Evolutionary conservation across 371 early-diverging fungal genomes (phyloP).

Genomic region (Coemansia sp.): DNA sequence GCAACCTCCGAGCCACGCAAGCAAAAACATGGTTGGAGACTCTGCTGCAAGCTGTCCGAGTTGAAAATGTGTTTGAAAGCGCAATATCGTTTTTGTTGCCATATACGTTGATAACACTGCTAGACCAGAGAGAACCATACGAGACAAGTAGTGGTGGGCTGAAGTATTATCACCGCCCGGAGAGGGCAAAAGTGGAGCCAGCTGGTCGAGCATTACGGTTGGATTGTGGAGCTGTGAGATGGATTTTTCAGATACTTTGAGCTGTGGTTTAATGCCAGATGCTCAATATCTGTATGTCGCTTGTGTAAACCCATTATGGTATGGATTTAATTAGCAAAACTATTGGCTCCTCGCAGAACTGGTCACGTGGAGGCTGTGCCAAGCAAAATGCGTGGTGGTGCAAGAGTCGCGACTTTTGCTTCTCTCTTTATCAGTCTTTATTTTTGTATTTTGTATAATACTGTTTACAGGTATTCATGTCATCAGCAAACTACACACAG

Average conservation of each 20-base stretch:
- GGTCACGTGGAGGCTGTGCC: not conserved
- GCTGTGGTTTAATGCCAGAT: not conserved
- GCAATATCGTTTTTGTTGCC: constrained; percentile 5
- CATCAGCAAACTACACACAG: constrained; percentile 17
- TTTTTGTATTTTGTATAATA: not conserved
- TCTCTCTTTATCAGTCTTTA: not conserved
- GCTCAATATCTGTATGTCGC: not conserved
- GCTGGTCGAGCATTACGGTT: not conserved
- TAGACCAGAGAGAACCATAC: not conserved
- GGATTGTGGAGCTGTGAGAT: not conserved
- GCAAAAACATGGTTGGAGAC: constrained; percentile 39
- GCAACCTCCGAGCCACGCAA: constrained; percentile 33
- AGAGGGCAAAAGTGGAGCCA: not conserved
- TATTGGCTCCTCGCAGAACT: not conserved
- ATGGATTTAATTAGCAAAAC: no score
- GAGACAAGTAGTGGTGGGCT: not conserved
- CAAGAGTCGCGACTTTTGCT: not conserved
- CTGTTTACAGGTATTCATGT: not conserved
- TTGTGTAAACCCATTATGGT: no score
- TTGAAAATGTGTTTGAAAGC: constrained; percentile 20
- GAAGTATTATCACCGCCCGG: not conserved
- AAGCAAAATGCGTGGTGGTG: not conserved
- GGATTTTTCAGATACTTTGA: not conserved
- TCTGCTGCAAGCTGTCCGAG: constrained; percentile 24
- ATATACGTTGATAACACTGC: constrained; percentile 16